Evolutionary conservation across 2,329 filamentous ascomycete species (phyloP).

Genomic region (Pseudofabraea citricarpa): DNA sequence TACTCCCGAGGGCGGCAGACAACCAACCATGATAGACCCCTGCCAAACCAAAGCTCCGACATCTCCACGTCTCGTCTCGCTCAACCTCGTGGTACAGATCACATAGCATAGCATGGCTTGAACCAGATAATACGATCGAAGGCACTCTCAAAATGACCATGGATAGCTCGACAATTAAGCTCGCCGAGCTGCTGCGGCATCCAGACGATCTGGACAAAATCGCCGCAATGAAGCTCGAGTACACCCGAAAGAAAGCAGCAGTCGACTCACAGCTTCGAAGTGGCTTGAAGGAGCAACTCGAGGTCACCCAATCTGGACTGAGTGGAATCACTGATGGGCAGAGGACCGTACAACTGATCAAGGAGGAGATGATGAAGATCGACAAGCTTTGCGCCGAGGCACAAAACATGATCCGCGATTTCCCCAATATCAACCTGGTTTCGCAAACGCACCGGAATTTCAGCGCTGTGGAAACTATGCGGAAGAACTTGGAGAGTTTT

Average conservation of each 20-base stretch:
- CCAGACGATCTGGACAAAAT: constrained; percentile 98
- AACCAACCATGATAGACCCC: too few species aligned
- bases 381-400: constrained; percentile 96
- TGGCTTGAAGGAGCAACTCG: constrained; percentile 86
- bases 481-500: constrained; percentile 82
- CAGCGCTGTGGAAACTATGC: constrained; percentile 89
- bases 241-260: constrained; percentile 86
- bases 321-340: constrained; percentile 83
- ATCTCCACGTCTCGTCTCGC: background rate
- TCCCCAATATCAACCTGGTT: constrained; percentile 85
- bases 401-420: constrained; percentile 96
- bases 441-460: constrained; percentile 97
- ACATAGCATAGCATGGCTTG: too few species aligned
- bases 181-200: constrained; percentile 89
- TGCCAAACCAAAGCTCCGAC: background rate
- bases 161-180: constrained; percentile 46
- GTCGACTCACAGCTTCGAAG: constrained; percentile 87
- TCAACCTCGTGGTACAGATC: too few species aligned
- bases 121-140: too few species aligned
- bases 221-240: constrained; percentile 80
- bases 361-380: constrained; percentile 98
- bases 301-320: constrained; percentile 93
- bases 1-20: too few species aligned
- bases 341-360: constrained; percentile 86
- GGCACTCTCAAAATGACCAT: constrained; percentile 22